Evolutionary conservation across 2,329 filamentous ascomycete genomes (phyloP), one percentile per base, ranked within the genome.

Genomic region (Huntiella omanensis): DNA sequence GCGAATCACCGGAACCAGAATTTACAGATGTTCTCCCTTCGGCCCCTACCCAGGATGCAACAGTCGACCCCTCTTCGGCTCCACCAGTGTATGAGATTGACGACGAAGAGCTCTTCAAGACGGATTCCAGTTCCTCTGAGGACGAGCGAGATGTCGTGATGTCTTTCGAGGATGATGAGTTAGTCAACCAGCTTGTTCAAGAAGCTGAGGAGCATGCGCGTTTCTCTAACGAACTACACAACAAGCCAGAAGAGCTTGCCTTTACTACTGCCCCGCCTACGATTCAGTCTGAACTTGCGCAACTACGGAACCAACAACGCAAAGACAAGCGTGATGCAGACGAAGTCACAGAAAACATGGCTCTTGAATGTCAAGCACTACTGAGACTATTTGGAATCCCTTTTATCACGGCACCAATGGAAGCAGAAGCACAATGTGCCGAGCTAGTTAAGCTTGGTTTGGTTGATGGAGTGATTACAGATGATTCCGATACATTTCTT

Each of bases 351-450:
- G 83, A 93, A 53, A 80, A 88, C 53, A 98, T 98, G 91, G 77
- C 96, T 36, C 76, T 80, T 1, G 92, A 98, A 62, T 96, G 91
- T 52, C 91, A 98, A 58, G 80, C 91, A 40, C 71, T 98, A 0
- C 73, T 98, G 15, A 73, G 77, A 4, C 73, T 95, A 6, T 98
- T 98, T 59, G 91, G 91, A 0, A 75, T 98, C 8, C 91, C 91
- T 0, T 98, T 98, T 57, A 80, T 98, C 54, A 98, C 88, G 0
- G 91, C 91, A 0, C 92, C 92, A 0, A 96, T 96, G 91, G 91
- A 98, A 69, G 91, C 91, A 0, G 91, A 98, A 67, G 91, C 91
- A 0, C 91, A 98, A 59, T 98, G 91, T 57, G 91, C 91, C 0
- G 83, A 94, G 61, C 73, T 98, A 3, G 87, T 98, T 1, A 65